Evolutionary conservation across 495 filamentous ascomycete genomes (phyloP).

Genomic region (Aspergillus cavernicola): DNA sequence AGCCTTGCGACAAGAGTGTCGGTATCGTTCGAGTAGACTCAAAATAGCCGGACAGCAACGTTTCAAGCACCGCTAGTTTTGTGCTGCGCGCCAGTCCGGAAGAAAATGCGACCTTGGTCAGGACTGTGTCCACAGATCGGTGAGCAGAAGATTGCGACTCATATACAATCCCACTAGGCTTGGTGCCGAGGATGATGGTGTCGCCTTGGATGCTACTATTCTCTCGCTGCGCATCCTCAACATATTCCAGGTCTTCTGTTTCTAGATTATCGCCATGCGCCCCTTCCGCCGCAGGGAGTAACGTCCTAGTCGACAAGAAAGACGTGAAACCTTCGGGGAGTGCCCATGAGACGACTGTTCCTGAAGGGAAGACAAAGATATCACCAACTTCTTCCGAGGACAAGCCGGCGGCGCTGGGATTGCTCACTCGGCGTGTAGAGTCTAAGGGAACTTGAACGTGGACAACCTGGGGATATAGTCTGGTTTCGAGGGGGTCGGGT

Average conservation of each 20-base stretch:
- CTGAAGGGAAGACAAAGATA: conserved; percentile 95
- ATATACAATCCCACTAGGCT: conserved; percentile 22
- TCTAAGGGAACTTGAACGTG: conserved; percentile 58
- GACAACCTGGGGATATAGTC: conserved; percentile 62
- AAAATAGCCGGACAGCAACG: conserved; percentile 76
- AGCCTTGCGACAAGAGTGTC: conserved; percentile 61
- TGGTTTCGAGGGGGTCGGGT: conserved; percentile 57
- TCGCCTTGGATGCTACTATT: conserved; percentile 81
- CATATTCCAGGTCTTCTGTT: conserved; percentile 85
- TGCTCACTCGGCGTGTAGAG: conserved; percentile 47
- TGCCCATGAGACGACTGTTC: conserved; percentile 90
- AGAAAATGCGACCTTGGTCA: conserved; percentile 94
- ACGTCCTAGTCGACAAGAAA: conserved; percentile 66
- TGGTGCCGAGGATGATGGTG: conserved; percentile 85
- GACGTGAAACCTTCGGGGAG: conserved; percentile 67
- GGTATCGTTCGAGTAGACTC: conserved; percentile 79
- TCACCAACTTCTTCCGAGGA: conserved; percentile 68
- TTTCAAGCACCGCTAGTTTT: conserved; percentile 93
- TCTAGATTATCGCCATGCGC: conserved; percentile 67
- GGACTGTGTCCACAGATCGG: conserved; percentile 65
- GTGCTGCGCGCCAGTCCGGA: conserved; percentile 91
- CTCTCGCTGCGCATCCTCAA: conserved; percentile 70
- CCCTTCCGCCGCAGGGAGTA: conserved; percentile 71
- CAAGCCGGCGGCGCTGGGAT: conserved; percentile 55
- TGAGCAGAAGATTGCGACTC: conserved; percentile 17